A percentile compares a stretch with the other conserved stretches of the same genome.
These are phyloP conservation scores for Annona cherimola DNA, from an alignment of 164 flowering plant genomes.

Conservation along the genomic window DNA sequence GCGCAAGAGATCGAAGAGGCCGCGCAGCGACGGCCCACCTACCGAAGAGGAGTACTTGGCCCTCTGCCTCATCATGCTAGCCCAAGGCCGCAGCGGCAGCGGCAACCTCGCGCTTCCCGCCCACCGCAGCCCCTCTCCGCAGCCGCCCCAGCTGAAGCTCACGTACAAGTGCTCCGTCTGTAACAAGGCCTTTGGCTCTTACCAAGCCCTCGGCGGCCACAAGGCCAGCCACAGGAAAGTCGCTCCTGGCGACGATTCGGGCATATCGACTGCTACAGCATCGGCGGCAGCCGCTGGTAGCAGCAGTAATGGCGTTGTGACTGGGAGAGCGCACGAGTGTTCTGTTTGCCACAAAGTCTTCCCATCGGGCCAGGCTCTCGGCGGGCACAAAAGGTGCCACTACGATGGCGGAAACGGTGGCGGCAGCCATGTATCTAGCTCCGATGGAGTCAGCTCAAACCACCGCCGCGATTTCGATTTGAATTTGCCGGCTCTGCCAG, in stretches of 20 bases:
- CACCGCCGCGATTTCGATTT: constrained; percentile 53
- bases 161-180: constrained; percentile 59
- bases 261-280: constrained; percentile 9
- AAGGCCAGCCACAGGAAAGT: constrained; percentile 81
- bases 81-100: too few relatives aligned
- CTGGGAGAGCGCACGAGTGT: constrained; percentile 38
- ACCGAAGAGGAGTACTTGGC: constrained; percentile 61
- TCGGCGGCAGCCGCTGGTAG: background rate
- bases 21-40: constrained; percentile 16
- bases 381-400: constrained; percentile 70
- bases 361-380: constrained; percentile 63
- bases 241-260: constrained; percentile 9
- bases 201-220: constrained; percentile 92
- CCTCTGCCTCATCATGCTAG: constrained; percentile 60
- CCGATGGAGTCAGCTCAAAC: constrained; percentile 7
- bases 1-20: constrained; percentile 52
- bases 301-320: background rate
- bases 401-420: constrained; percentile 38
- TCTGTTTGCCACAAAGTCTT: constrained; percentile 51
- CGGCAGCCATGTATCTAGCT: constrained; percentile 2
- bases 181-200: constrained; percentile 56
- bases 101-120: constrained; percentile 8
- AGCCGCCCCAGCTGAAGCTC: constrained; percentile 18
- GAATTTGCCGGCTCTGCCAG: constrained; percentile 59
- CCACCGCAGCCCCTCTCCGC: constrained; percentile 5